phyloP scores from a whole-genome alignment of 345 rosid genomes.

The Camelina laxa region DNA sequence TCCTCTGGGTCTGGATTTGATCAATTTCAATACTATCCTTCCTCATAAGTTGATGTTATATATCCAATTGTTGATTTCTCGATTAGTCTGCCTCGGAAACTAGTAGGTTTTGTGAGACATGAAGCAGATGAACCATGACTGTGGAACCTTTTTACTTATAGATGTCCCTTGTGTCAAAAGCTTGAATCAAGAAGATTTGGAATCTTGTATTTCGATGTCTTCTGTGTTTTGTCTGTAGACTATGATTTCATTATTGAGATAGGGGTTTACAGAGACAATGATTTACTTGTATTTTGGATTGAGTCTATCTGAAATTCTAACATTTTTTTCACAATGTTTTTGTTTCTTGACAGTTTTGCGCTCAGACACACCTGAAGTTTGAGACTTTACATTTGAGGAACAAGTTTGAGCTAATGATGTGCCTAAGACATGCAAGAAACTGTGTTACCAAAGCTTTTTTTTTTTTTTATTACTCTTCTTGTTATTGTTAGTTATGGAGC shows the following conservation, averaged over 20 bases:
- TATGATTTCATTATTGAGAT: neutral
- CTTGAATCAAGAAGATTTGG: neutral
- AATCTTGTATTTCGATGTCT: neutral
- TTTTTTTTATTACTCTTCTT: neutral
- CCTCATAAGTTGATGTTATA: too few species aligned
- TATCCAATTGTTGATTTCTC: neutral
- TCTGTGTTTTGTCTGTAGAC: neutral
- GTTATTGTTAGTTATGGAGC: conserved; percentile 15
- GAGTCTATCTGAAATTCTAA: too few species aligned
- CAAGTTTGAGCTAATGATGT: neutral
- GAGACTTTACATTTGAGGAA: conserved; percentile 22
- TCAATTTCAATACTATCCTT: neutral
- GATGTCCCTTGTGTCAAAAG: neutral
- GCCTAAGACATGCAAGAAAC: neutral
- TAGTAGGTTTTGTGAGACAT: too few species aligned
- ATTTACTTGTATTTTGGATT: too few species aligned
- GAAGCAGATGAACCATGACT: neutral
- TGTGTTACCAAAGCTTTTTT: neutral
- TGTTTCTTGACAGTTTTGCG: conserved; percentile 31
- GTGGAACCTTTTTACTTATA: neutral
- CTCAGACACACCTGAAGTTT: conserved; percentile 38
- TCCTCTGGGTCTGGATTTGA: conserved; percentile 2
- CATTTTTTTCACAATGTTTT: neutral
- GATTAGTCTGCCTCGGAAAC: neutral
- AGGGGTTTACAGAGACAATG: neutral